Evolutionary conservation across 106 monocot species (phyloP).

Genomic region (Cymbidium sinense): DNA sequence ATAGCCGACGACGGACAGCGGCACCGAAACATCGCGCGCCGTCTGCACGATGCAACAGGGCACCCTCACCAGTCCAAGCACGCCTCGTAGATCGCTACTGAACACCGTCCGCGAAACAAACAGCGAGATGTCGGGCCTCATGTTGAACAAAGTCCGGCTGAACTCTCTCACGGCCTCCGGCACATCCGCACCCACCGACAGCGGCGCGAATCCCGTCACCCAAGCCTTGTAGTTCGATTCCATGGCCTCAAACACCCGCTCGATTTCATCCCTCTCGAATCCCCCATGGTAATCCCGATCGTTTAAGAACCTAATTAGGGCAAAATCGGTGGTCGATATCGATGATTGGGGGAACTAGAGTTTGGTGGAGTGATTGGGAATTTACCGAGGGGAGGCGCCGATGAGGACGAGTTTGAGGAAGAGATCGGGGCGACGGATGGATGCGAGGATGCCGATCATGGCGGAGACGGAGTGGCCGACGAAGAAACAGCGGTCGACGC

Average conservation of each 20-base stretch:
- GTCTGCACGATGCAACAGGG: slow-evolving; percentile 86
- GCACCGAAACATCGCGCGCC: slow-evolving; percentile 76
- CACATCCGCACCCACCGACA: slow-evolving; percentile 89
- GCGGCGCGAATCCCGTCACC: slow-evolving; percentile 86
- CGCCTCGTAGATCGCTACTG: slow-evolving; percentile 70
- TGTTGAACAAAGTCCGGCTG: slow-evolving; percentile 96
- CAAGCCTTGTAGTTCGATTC: slow-evolving; percentile 90
- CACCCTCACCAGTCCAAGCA: slow-evolving; percentile 55
- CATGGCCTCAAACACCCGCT: slow-evolving; percentile 75
- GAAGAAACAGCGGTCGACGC: slow-evolving; percentile 63
- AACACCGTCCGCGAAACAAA: slow-evolving; percentile 77
- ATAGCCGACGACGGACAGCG: slow-evolving; percentile 58
- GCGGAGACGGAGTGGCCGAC: slow-evolving; percentile 95
- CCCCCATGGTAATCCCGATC: slow-evolving; percentile 86
- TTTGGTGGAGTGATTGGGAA: not conserved
- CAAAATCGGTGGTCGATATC: not conserved
- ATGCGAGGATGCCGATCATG: slow-evolving; percentile 87
- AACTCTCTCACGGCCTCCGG: slow-evolving; percentile 88
- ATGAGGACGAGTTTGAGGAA: slow-evolving; percentile 87
- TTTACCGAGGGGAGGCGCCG: slow-evolving; percentile 72
- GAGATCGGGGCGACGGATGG: slow-evolving; percentile 64
- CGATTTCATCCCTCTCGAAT: slow-evolving; percentile 62
- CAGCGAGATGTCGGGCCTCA: slow-evolving; percentile 93
- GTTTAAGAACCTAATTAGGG: slow-evolving; percentile 58
- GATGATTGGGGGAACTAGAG: no score